Evolutionary conservation across 305 asterid genomes (phyloP), one percentile per base, ranked within the genome.

Genomic region (Fraxinus greggii): DNA sequence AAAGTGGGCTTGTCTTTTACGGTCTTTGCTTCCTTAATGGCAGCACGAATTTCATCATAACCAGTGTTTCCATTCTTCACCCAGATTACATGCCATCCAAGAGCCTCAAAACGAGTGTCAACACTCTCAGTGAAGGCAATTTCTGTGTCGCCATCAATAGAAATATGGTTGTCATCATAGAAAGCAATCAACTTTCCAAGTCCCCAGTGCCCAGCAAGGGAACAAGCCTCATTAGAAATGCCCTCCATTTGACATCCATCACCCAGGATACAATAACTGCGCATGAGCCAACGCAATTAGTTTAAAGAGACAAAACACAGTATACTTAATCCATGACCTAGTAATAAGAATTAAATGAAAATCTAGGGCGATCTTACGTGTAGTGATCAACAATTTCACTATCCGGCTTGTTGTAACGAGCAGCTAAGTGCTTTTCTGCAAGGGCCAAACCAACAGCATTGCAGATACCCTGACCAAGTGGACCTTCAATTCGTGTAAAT

Each of bases 121-220:
- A 91, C 99, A 12, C 7, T 89, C 92, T 96, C 98, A 4, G 98
- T 94, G 84, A 96, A 96, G 75, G 99, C 99, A 79, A 96, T 93
- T 77, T 94, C 98, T 7, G 99, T 96, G 86, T 96, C 97, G 82
- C 99, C 99, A 80, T 96, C 99, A 84, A 96, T 96, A 38, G 99
- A 93, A 83, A 96, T 96, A 86, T 96, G 98, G 79, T 96, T 94
- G 87, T 96, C 99, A 24, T 96, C 99, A 40, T 96, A 96, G 28
- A 96, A 90, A 23, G 99, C 99, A 88, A 96, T 96, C 85, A 96
- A 87, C 87, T 96, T 96, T 78, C 98, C 98, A 33, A 96, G 98
- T 48, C 98, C 99, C 99, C 99, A 94, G 45, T 93, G 99, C 19
- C 94, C 99, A 83, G 98, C 99, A 79, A 96, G 94, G 84, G 99